Conservation (phyloP, 169 alveolate species). For the Theileria sp. region DNA sequence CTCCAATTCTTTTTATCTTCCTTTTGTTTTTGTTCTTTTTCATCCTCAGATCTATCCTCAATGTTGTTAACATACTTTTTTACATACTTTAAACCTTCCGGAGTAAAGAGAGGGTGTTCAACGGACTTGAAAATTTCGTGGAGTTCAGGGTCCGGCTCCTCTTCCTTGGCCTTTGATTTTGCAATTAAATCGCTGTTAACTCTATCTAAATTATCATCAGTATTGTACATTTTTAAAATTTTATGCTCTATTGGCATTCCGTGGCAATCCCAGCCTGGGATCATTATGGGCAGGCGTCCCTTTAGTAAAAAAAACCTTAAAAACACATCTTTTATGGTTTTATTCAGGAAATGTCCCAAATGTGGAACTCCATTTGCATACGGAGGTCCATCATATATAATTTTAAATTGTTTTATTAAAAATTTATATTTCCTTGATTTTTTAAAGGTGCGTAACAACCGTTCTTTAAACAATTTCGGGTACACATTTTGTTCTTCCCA, state of each 20-base stretch:
- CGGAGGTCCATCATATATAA: constrained; percentile 88
- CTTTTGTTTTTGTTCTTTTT: constrained; percentile 14
- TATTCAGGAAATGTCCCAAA: constrained; percentile 84
- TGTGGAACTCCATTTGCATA: constrained; percentile 86
- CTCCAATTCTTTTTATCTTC: constrained; percentile 22
- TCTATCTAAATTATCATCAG: constrained; percentile 29
- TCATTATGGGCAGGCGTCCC: constrained; percentile 71
- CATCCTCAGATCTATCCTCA: constrained; percentile 6
- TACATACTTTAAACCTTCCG: constrained; percentile 6
- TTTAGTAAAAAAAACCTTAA: constrained; percentile 70
- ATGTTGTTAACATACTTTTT: neutral
- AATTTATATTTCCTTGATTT: constrained; percentile 2
- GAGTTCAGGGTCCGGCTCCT: neutral
- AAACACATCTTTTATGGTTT: constrained; percentile 81
- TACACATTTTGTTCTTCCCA: constrained; percentile 62
- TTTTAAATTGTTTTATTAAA: constrained; percentile 15
- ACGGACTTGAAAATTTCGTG: neutral
- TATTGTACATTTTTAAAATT: constrained; percentile 56
- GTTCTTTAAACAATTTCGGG: constrained; percentile 22
- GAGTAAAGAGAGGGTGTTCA: neutral
- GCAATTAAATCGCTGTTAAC: neutral
- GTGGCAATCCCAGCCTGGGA: constrained; percentile 89
- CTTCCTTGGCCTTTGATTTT: neutral
- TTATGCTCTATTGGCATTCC: constrained; percentile 87
- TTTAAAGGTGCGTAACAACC: neutral